phyloP scores from a whole-genome alignment of 1,284 basidiomycete species.

The Retiboletus flavoniger region DNA sequence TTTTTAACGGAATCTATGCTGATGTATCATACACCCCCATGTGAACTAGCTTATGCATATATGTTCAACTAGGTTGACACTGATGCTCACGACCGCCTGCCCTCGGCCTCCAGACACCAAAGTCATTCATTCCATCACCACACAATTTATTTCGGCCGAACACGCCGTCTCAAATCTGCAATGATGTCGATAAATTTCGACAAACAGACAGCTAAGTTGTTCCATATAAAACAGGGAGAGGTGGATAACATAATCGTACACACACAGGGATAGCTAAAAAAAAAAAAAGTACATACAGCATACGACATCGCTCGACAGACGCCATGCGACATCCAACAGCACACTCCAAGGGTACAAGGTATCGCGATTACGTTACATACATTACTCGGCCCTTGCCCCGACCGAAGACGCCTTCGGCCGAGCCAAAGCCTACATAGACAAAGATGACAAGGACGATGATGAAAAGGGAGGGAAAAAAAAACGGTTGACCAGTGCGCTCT shows the following conservation, averaged over 20 bases:
- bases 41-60: not conserved
- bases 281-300: conserved; percentile 10
- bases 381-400: conserved; percentile 4
- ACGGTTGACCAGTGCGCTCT: conserved; percentile 19
- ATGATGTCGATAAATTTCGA: not conserved
- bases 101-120: too few relatives aligned
- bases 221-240: conserved; percentile 21
- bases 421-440: conserved; percentile 12
- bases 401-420: conserved; percentile 6
- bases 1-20: conserved; percentile 1
- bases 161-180: too few relatives aligned
- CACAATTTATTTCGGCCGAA: not conserved
- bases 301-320: not conserved
- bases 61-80: not conserved
- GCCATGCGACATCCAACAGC: not conserved
- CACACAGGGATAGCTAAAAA: not conserved
- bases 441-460: not conserved
- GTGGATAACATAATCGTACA: conserved; percentile 16
- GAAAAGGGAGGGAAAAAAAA: not conserved
- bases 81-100: too few relatives aligned
- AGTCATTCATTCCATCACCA: not conserved
- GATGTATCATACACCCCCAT: conserved; percentile 8
- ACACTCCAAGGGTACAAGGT: conserved; percentile 16
- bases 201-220: conserved; percentile 3
- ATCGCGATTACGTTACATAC: conserved; percentile 26